Evolutionary conservation across 1,284 basidiomycete genomes (phyloP).

Genomic region (Ceratobasidium sp.): DNA sequence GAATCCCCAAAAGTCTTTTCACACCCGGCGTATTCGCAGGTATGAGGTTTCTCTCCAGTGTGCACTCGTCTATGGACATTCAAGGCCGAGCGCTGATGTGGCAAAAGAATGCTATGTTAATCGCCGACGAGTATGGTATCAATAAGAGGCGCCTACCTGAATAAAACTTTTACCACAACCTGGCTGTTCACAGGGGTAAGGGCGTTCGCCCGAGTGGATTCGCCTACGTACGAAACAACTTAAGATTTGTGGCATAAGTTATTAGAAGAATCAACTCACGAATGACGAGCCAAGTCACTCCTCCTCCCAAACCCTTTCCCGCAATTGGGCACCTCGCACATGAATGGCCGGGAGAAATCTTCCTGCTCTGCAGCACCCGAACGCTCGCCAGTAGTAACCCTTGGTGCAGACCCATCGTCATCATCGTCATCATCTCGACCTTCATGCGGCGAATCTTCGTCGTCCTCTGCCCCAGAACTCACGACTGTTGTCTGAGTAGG

Average conservation of each 20-base stretch:
- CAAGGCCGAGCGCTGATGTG: constrained; percentile 78
- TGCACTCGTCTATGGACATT: constrained; percentile 89
- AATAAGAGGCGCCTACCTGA: constrained; percentile 67
- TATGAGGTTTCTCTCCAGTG: constrained; percentile 90
- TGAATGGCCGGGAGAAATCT: constrained; percentile 40
- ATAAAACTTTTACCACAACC: constrained; percentile 88
- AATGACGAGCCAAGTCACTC: constrained; percentile 37
- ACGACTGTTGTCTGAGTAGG: constrained; percentile 27
- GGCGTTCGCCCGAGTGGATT: constrained; percentile 90
- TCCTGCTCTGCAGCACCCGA: constrained; percentile 40
- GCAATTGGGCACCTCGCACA: constrained; percentile 48
- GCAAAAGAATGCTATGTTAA: background rate
- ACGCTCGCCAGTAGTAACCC: constrained; percentile 37
- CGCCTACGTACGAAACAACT: constrained; percentile 54
- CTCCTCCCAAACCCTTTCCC: constrained; percentile 47
- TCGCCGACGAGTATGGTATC: background rate
- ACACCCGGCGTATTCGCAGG: constrained; percentile 87
- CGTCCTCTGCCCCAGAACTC: constrained; percentile 36
- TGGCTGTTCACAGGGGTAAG: constrained; percentile 69
- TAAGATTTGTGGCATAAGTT: background rate
- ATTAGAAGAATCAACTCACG: constrained; percentile 5
- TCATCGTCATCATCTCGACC: constrained; percentile 43
- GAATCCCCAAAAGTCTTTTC: constrained; percentile 88
- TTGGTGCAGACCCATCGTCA: constrained; percentile 44
- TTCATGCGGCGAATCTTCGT: constrained; percentile 33